Base-by-base conservation (phyloP, 2,329 filamentous ascomycete genomes). In the Ceratocystis albifundus region DNA sequence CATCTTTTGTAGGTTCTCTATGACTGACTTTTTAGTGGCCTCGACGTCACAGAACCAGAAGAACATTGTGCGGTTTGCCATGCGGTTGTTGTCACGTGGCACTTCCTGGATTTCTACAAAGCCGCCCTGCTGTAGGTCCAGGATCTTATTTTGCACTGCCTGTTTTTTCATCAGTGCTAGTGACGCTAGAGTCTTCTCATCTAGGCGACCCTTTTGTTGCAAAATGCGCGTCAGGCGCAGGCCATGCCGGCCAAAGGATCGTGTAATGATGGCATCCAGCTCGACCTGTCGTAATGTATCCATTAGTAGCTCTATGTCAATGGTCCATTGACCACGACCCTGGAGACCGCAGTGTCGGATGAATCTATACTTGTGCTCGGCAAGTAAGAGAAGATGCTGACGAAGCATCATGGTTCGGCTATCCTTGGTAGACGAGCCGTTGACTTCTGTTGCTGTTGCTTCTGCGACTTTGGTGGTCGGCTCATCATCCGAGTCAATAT, bases 51-150 rank as follows among this genome's bases (percentile, higher is more conserved):
- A 96, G 79, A 86, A 96, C 87, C 92, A 96, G 66, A 97, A 84
- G 74, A 92, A 97, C 28, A 96, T 82, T 0, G 91, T 96, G 64
- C 90, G 85, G 69, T 87, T 89, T 0, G 92, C 89, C 71, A 88
- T 84, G 44, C 91, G 87, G 69, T 86, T 87, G 70, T 88, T 88
- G 72, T 97, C 93, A 70, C 89, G 89, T 0, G 94, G 94, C 0
- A 99, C 88, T 77, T 99, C 94, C 74, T 99, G 94, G 4, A 96
- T 84, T 70, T 97, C 90, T 12, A 96, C 85, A 68, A 94, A 87
- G 1, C 94, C 93, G 20, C 86, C 85, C 74, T 90, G 86, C 71
- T 96, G 89, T 82, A 99, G 89, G 69, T 87, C 85, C 15, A 89
- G 87, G 75, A 97, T 87, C 69, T 91, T 88, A 67, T 87, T 85